Conservation (phyloP, 106 monocot genomes). For the Vanilla planifolia region DNA sequence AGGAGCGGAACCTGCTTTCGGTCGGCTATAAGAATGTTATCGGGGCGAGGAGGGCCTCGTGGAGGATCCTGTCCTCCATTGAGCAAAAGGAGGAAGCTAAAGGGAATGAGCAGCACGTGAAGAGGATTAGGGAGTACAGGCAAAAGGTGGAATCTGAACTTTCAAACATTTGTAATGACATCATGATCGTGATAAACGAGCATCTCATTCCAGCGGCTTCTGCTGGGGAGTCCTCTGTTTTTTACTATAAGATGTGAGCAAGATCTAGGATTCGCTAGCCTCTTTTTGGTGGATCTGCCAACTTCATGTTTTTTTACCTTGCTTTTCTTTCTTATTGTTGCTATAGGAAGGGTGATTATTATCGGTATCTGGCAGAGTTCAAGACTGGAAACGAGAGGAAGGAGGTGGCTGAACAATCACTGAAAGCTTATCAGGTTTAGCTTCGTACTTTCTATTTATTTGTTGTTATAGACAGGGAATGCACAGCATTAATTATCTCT, state of each 20-base stretch:
- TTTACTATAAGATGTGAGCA: conserved; percentile 23
- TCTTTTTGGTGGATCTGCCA: neutral
- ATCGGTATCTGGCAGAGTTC: conserved; percentile 23
- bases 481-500: too few relatives aligned
- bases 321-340: neutral
- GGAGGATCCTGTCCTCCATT: conserved; percentile 22
- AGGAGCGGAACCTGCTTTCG: conserved; percentile 21
- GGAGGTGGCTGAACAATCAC: conserved; percentile 15
- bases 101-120: conserved; percentile 18
- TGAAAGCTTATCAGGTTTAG: conserved; percentile 21
- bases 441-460: neutral
- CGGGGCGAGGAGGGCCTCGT: conserved; percentile 17
- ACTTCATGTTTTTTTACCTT: neutral
- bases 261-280: neutral
- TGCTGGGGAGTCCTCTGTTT: conserved; percentile 21
- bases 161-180: conserved; percentile 14
- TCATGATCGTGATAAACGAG: conserved; percentile 14
- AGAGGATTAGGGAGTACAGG: conserved; percentile 21
- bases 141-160: conserved; percentile 19
- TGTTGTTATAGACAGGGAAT: too few relatives aligned
- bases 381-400: conserved; percentile 16
- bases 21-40: conserved; percentile 23
- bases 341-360: conserved; percentile 21
- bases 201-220: conserved; percentile 13
- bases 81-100: conserved; percentile 26